A percentile compares a stretch with the other conserved stretches of the same genome.
Conservation (phyloP, 768 basidiomycete species). For the Auricularia auricula-judae region DNA sequence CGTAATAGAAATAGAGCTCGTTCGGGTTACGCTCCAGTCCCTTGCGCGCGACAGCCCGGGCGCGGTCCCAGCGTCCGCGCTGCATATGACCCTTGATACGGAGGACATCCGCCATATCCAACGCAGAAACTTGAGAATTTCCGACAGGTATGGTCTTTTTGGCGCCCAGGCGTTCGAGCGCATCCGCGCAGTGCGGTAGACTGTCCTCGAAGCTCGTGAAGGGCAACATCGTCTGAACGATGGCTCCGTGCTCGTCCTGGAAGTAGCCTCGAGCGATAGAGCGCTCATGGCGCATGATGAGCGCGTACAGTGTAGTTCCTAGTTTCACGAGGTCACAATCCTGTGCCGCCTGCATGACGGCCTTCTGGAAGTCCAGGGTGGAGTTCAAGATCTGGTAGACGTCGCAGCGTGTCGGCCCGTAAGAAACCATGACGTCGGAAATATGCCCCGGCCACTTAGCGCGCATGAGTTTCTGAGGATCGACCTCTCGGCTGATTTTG, state of each 20-base stretch:
- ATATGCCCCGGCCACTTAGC: constrained; percentile 37
- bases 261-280: constrained; percentile 48
- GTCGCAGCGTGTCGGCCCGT: constrained; percentile 39
- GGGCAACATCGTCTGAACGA: constrained; percentile 39
- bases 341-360: constrained; percentile 39
- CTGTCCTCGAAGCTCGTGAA: constrained; percentile 51
- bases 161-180: constrained; percentile 19
- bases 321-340: constrained; percentile 41
- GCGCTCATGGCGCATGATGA: constrained; percentile 50
- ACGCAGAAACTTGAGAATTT: constrained; percentile 26
- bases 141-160: constrained; percentile 14
- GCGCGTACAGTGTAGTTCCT: constrained; percentile 35
- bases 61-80: constrained; percentile 35
- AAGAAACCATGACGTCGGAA: constrained; percentile 33
- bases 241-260: constrained; percentile 31
- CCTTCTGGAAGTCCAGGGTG: constrained; percentile 34
- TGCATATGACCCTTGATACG: constrained; percentile 52
- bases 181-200: constrained; percentile 47
- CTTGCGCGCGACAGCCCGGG: constrained; percentile 26
- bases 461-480: constrained; percentile 37
- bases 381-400: constrained; percentile 22
- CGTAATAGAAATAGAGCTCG: constrained; percentile 55
- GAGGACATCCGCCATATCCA: constrained; percentile 49
- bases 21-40: constrained; percentile 44
- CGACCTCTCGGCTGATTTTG: constrained; percentile 33